Conservation (phyloP, 345 rosid species). For the Carallia pectinifolia region DNA sequence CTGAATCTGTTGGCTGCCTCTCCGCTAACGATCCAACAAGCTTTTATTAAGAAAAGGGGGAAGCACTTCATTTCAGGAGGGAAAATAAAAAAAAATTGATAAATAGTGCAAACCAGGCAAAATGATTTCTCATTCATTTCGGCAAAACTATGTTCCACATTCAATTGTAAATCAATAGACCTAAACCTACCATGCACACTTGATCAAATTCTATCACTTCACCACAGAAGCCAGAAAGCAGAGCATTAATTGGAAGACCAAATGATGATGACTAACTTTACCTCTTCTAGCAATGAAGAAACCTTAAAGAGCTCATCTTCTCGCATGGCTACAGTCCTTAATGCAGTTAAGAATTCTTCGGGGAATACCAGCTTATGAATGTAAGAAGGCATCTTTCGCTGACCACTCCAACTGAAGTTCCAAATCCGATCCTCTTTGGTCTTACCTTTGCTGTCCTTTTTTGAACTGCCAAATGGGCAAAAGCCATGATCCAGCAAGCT, state of each 20-base stretch:
- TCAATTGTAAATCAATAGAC: too few relatives aligned
- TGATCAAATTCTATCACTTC: too few relatives aligned
- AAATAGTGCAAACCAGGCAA: not conserved
- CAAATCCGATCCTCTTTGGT: conserved; percentile 22
- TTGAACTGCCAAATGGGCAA: conserved; percentile 43
- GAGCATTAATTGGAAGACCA: not conserved
- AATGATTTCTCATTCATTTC: too few relatives aligned
- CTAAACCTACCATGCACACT: too few relatives aligned
- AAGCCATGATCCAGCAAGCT: conserved; percentile 60
- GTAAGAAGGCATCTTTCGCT: conserved; percentile 71
- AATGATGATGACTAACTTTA: conserved; percentile 18
- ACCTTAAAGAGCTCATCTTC: conserved; percentile 73
- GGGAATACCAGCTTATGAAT: conserved; percentile 75
- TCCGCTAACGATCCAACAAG: conserved; percentile 62
- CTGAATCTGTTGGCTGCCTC: conserved; percentile 64
- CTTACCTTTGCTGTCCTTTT: conserved; percentile 26
- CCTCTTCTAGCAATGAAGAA: conserved; percentile 82
- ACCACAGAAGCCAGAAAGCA: not conserved
- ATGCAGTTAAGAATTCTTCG: conserved; percentile 68
- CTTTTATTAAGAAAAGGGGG: conserved; percentile 32
- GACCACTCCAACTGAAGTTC: conserved; percentile 92
- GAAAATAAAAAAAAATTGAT: not conserved
- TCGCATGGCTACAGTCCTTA: conserved; percentile 81
- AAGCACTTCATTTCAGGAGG: conserved; percentile 1
- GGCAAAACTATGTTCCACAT: too few relatives aligned